Percentiles rank a stretch among this genome's conserved stretches.
Evolutionary conservation across 176 grass and related monocot species (phyloP).

Genomic region (Puccinellia tenuiflora): DNA sequence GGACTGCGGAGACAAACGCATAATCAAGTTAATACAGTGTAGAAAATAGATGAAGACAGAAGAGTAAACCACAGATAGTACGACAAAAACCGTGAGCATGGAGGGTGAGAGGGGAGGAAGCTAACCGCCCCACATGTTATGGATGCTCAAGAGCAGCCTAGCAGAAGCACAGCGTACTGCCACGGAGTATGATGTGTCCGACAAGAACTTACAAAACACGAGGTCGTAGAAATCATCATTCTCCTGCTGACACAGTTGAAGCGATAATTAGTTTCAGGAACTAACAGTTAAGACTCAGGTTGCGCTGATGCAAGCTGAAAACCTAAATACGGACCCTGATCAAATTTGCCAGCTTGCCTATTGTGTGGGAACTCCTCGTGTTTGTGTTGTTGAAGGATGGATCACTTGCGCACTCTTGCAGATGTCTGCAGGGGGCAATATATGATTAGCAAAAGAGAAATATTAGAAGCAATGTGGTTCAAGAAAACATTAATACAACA

Average conservation of each 20-base stretch:
- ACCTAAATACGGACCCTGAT: slow-evolving; percentile 40
- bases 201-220: slow-evolving; percentile 77
- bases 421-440: slow-evolving; percentile 31
- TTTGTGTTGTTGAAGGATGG: slow-evolving; percentile 41
- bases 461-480: background rate
- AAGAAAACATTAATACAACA: background rate
- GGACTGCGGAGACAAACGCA: slow-evolving; percentile 18
- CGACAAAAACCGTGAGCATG: background rate
- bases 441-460: background rate
- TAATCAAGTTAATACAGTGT: background rate
- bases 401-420: slow-evolving; percentile 33
- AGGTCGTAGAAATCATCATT: slow-evolving; percentile 87
- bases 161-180: slow-evolving; percentile 61
- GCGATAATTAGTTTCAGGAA: background rate
- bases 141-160: slow-evolving; percentile 73
- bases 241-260: slow-evolving; percentile 39
- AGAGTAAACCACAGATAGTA: background rate
- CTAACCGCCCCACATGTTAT: slow-evolving; percentile 68
- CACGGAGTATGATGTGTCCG: slow-evolving; percentile 46
- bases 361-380: slow-evolving; percentile 44
- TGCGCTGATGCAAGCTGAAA: background rate
- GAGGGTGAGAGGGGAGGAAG: background rate
- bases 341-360: slow-evolving; percentile 78
- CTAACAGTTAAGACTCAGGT: background rate
- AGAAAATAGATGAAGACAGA: too few relatives aligned